phyloP scores from a whole-genome alignment of 345 rosid genomes.

The Euphorbia lathyris region DNA sequence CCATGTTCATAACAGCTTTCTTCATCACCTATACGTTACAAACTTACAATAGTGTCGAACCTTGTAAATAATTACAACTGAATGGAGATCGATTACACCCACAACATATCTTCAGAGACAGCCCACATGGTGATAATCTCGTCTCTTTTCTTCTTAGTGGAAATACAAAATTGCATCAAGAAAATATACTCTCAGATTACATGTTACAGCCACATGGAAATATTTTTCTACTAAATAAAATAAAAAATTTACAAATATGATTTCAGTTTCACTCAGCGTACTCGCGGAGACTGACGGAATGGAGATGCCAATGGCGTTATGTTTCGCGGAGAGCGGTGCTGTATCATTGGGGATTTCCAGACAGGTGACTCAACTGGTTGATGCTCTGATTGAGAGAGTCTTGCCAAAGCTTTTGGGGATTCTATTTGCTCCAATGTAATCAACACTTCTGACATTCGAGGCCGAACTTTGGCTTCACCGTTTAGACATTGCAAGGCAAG shows the following conservation, averaged over 20 bases:
- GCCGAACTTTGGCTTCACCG: constrained; percentile 67
- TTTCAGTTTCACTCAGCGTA: constrained; percentile 25
- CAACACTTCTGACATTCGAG: constrained; percentile 84
- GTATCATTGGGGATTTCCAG: constrained; percentile 55
- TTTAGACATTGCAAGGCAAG: constrained; percentile 71
- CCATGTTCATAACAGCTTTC: too few relatives aligned
- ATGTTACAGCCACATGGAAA: constrained; percentile 11
- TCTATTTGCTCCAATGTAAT: constrained; percentile 62
- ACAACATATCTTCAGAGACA: not conserved
- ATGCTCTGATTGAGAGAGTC: constrained; percentile 31
- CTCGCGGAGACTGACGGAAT: constrained; percentile 54
- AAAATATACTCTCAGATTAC: constrained; percentile 11
- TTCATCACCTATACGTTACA: too few relatives aligned
- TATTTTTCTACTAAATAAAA: not conserved
- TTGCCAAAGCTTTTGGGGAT: constrained; percentile 34
- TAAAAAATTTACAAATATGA: constrained; percentile 22
- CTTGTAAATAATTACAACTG: constrained; percentile 10
- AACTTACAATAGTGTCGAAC: too few relatives aligned
- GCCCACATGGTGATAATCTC: constrained; percentile 14
- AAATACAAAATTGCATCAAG: constrained; percentile 25
- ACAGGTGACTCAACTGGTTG: constrained; percentile 31
- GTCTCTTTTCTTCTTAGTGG: constrained; percentile 15
- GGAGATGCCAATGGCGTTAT: constrained; percentile 60
- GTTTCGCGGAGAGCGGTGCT: constrained; percentile 50
- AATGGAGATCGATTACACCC: not conserved